These are phyloP conservation scores for Fusarium udum DNA, from an alignment of 2,329 filamentous ascomycete genomes.

Conservation along the genomic window DNA sequence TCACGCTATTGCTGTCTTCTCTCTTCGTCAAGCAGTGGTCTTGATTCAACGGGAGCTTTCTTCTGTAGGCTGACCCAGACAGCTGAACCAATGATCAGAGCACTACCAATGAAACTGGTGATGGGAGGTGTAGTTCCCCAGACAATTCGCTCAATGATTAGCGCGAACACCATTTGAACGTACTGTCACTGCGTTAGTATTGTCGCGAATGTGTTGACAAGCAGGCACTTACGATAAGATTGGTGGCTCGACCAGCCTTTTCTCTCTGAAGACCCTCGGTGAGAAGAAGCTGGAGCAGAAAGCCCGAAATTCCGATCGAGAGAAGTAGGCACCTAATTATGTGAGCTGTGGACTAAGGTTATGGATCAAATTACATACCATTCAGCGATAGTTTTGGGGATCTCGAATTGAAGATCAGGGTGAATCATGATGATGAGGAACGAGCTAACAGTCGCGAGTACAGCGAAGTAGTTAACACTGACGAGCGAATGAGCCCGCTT, in stretches of 20 bases:
- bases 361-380: constrained; percentile 29
- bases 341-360: neutral
- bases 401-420: constrained; percentile 53
- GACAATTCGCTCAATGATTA: constrained; percentile 53
- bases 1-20: constrained; percentile 30
- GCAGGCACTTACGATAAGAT: constrained; percentile 42
- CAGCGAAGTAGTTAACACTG: constrained; percentile 80
- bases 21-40: constrained; percentile 48
- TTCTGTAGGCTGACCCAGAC: constrained; percentile 56
- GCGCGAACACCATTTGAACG: constrained; percentile 47
- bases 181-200: constrained; percentile 37
- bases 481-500: constrained; percentile 78
- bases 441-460: constrained; percentile 72
- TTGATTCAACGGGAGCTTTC: constrained; percentile 42
- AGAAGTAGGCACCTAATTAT: constrained; percentile 65
- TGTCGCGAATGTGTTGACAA: accelerated
- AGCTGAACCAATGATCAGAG: constrained; percentile 53
- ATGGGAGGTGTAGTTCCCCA: constrained; percentile 55
- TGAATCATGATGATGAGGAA: constrained; percentile 63
- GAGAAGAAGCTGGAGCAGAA: constrained; percentile 80
- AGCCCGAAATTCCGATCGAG: constrained; percentile 73
- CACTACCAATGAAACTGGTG: constrained; percentile 51
- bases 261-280: constrained; percentile 78
- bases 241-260: constrained; percentile 55
- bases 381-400: constrained; percentile 41